Evolutionary conservation across 805 yeast genomes (phyloP).

Genomic region (Wickerhamiella musiphila): DNA sequence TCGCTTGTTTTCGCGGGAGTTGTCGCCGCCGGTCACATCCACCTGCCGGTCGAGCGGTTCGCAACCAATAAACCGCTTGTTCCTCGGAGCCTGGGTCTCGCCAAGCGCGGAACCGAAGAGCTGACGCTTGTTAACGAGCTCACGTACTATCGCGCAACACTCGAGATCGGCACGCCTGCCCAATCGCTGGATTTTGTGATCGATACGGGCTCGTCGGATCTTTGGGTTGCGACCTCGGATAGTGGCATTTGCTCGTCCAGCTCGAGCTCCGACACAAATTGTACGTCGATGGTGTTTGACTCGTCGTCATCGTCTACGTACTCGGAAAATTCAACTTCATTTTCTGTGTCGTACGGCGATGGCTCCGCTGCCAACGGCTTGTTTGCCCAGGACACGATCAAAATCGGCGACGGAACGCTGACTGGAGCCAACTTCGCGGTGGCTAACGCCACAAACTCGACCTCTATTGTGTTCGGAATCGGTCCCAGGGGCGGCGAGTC

Average conservation of each 20-base stretch:
- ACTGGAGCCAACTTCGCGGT: slow-evolving; percentile 53
- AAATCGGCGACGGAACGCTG: slow-evolving; percentile 32
- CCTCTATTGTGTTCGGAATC: slow-evolving; percentile 33
- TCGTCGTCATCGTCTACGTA: slow-evolving; percentile 14
- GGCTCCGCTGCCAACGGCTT: slow-evolving; percentile 33
- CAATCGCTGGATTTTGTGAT: slow-evolving; percentile 37
- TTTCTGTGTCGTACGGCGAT: slow-evolving; percentile 26
- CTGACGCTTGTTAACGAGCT: slow-evolving; percentile 13
- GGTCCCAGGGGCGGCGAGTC: slow-evolving; percentile 22
- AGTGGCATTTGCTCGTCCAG: slow-evolving; percentile 28
- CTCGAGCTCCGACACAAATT: slow-evolving; percentile 8
- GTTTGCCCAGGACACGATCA: slow-evolving; percentile 46
- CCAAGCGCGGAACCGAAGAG: not conserved
- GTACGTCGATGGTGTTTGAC: slow-evolving; percentile 16
- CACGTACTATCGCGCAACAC: slow-evolving; percentile 18
- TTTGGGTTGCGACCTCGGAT: slow-evolving; percentile 39
- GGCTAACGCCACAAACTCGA: slow-evolving; percentile 47
- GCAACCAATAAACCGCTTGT: not conserved
- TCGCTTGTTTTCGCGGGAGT: not conserved
- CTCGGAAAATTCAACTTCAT: slow-evolving; percentile 7
- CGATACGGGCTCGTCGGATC: slow-evolving; percentile 66
- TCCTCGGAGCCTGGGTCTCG: not conserved
- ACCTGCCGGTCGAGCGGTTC: not conserved
- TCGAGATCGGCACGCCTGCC: slow-evolving; percentile 36
- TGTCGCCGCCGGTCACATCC: not conserved